Evolutionary conservation across 345 rosid species (phyloP), one percentile per base, ranked within the genome.

Genomic region (Barbarea vulgaris): DNA sequence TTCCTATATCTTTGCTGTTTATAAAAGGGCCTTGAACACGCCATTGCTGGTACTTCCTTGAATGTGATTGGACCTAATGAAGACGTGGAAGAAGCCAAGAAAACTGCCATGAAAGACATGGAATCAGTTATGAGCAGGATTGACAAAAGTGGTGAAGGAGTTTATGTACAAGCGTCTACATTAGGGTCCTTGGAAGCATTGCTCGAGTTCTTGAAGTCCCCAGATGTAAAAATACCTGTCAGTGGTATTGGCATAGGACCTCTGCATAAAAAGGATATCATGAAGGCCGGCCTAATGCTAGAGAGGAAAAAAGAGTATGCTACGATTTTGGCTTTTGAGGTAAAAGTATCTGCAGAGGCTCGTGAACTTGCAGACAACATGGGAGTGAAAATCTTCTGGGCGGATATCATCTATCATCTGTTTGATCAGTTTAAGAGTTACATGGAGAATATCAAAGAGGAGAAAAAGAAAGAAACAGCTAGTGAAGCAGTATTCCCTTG

Each of bases 401-500:
- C 97, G 6, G 97, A 94, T 74, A 90, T 90, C 59, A 94, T 94
- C 56, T 94, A 91, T 78, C 93, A 91, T 81, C 81, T 91, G 34
- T 89, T 90, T 60, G 95, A 90, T 72, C 94, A 91, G 70, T 94
- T 94, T 61, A 91, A 87, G 75, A 94, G 93, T 6, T 91, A 89
- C 75, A 89, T 89, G 25, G 87, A 84, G 73, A 82, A 78, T 60
- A 83, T 91, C 76, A 94, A 87, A 81, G 98, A 94, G 80, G 98
- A 86, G 79, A 90, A 88, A 84, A 91, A 84, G 93, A 89, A 69
- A 80, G 96, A 89, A 85, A 85, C 93, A 52, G 97, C 94, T 0
- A 87, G 87, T 22, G 97, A 94, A 78, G 98, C 88, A 22, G 94
- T 94, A 41, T 94, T 91, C 85, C 98, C 97, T 21, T 94, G 97